Base-by-base conservation (phyloP, 495 filamentous ascomycete genomes). In the Penicillium salamii region DNA sequence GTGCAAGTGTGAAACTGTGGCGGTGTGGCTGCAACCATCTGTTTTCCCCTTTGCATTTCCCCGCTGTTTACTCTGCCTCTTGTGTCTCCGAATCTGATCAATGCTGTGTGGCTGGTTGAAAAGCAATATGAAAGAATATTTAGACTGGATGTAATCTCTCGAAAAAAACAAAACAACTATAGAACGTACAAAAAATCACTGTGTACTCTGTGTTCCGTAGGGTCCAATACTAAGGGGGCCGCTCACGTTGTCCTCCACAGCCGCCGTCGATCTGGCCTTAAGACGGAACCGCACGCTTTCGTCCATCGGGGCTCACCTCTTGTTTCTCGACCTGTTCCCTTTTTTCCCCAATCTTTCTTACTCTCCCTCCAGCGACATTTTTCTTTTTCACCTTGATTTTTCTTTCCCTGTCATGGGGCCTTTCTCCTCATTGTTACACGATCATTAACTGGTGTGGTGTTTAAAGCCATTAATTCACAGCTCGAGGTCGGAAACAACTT, bases 371-470 rank as follows among this genome's bases (percentile, higher is more conserved):
- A 46, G 28, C 42, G 8, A 23, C 35, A 13, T 7, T 43, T 47
- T 52, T 57, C 42, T 52, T 56, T 34, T 29, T 39, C 56, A 53
- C n/a, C 47, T 57, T 46, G 49, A 43, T 50, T 42, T 53, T 38
- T 50, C 57, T 42, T 53, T 38, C 52, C 57, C 63, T 69, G 66
- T 65, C 54, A 74, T 74, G 72, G 70, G 65, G 60, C 49, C 46
- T 60, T 50, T 55, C 48, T 43, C 62, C 50, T 66, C 51, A 28
- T 50, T 57, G 54, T 52, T 54, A 57, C 55, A 65, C 70, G 65
- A 64, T 71, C 66, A 59, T 70, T 77, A 68, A 68, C 59, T 55
- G 54, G 49, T 63, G 59, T 62, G 54, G 60, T 53, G 62, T 61
- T 62, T 55, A 31, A 46, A 46, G 32, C 43, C 32, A 35, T 46